Evolutionary conservation across 345 rosid species (phyloP), one percentile per base, ranked within the genome.

Genomic region (Corchorus olitorius): DNA sequence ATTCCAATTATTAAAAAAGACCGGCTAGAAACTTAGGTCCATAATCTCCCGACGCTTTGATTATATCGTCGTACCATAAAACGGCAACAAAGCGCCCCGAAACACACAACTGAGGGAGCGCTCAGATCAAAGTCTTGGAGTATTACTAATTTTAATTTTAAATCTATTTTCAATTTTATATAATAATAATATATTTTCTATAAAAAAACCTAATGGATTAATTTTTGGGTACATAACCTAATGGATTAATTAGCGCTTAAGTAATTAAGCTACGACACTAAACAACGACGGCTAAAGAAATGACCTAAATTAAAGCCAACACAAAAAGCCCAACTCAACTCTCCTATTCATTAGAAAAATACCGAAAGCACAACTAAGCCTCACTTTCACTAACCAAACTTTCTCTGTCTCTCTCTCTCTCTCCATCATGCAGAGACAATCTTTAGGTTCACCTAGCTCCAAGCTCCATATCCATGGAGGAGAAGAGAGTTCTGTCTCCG

Each of bases 371-470:
- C 69, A 76, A 49, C 49, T 39, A 20, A 58, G 58, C 75, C 67
- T 70, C 78, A 69, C 61, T 33, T 54, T 65, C 74, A 50, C 52
- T 16, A 59, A 54, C 35, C 75, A 22, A 50, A 15, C 63, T 20
- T 61, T 65, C 19, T 55, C 80, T 54, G 76, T 65, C 78, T 78
- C 64, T 74, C 65, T 9, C 64, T n/a, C 66, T 64, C 56, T 52
- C 49, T 15, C 64, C 70, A 79, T 77, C 89, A 95, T 93, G 99
- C 99, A 96, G 74, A 89, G 99, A 49, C 93, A 89, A 53, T 96
- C 99, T 14, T 88, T 92, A 3, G 93, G 97, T 72, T 90, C 99
- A 2, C 97, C 99, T 8, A 81, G 72, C 73, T 83, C 92, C 75
- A 91, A 93, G 89, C 88, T 87, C 80, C 85, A 86, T 78, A 48